Conservation (phyloP, 1,139 yeast genomes). For the Yamadazyma pseudoaaseri region DNA sequence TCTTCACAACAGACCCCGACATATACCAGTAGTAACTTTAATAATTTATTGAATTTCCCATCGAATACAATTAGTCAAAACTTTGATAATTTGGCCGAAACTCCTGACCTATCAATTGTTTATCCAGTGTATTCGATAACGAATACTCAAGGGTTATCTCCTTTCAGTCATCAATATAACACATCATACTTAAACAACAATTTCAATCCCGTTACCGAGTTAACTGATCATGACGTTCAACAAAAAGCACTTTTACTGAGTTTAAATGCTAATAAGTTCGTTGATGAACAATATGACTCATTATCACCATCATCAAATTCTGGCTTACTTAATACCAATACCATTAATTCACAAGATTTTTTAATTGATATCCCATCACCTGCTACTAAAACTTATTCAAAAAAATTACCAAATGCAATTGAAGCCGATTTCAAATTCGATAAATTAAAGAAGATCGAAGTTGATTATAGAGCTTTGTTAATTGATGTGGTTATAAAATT, state of each 20-base stretch:
- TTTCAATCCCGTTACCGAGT: not conserved
- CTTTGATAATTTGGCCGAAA: constrained; percentile 26
- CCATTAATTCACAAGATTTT: constrained; percentile 13
- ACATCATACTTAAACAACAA: not conserved
- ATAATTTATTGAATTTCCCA: constrained; percentile 18
- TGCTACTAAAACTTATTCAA: constrained; percentile 2
- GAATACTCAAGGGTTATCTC: constrained; percentile 10
- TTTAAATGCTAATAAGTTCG: constrained; percentile 4
- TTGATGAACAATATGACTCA: constrained; percentile 2
- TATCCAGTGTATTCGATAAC: constrained; percentile 39
- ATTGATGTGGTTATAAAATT: constrained; percentile 13
- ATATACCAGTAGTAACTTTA: constrained; percentile 13
- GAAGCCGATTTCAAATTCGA: constrained; percentile 14
- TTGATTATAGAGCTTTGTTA: constrained; percentile 19
- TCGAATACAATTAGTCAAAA: constrained; percentile 23
- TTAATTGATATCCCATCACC: constrained; percentile 10
- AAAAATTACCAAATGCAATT: constrained; percentile 20
- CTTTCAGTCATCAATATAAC: constrained; percentile 1
- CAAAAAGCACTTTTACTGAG: constrained; percentile 14
- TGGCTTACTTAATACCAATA: constrained; percentile 1
- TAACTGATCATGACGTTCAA: constrained; percentile 4
- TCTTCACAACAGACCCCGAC: constrained; percentile 2
- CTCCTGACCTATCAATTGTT: constrained; percentile 27
- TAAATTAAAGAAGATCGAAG: constrained; percentile 9
- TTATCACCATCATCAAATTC: not conserved